A percentile compares a stretch with the other conserved stretches of the same genome.
phyloP scores from a whole-genome alignment of 768 basidiomycete genomes.

The Suillus paluster region DNA sequence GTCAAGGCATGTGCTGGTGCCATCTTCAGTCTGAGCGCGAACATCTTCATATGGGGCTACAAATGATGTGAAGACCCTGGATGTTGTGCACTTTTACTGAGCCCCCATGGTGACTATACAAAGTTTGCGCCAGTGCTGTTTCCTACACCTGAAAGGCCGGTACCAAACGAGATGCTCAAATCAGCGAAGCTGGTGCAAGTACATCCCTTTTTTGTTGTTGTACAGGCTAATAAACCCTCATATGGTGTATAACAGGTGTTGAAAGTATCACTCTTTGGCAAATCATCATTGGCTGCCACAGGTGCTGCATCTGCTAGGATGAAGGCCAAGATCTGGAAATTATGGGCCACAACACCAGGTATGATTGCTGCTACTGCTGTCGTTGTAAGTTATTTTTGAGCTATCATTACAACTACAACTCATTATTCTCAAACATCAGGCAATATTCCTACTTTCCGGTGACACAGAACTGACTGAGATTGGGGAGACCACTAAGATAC shows the following conservation, averaged over 20 bases:
- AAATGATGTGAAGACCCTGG: background rate
- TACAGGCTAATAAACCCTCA: background rate
- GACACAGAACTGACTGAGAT: background rate
- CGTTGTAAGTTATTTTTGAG: background rate
- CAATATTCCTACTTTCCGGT: conserved; percentile 1
- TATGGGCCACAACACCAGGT: background rate
- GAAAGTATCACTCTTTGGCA: conserved; percentile 4
- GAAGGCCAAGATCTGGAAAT: conserved; percentile 5
- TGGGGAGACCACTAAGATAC: conserved; percentile 6
- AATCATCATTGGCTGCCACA: background rate
- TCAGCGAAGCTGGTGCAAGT: background rate
- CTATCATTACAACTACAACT: background rate
- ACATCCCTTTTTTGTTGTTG: background rate
- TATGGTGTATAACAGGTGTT: background rate
- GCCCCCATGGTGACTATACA: background rate
- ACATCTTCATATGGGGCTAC: conserved; percentile 2
- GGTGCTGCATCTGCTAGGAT: background rate
- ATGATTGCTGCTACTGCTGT: conserved; percentile 11
- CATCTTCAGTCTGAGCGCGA: background rate
- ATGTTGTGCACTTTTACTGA: background rate
- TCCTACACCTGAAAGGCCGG: background rate
- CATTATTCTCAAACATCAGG: conserved; percentile 2
- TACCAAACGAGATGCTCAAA: background rate
- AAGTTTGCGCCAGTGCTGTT: conserved; percentile 8
- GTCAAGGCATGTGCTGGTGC: conserved; percentile 2